Conservation (phyloP, 768 basidiomycete species). For the Naganishia randhawae region DNA sequence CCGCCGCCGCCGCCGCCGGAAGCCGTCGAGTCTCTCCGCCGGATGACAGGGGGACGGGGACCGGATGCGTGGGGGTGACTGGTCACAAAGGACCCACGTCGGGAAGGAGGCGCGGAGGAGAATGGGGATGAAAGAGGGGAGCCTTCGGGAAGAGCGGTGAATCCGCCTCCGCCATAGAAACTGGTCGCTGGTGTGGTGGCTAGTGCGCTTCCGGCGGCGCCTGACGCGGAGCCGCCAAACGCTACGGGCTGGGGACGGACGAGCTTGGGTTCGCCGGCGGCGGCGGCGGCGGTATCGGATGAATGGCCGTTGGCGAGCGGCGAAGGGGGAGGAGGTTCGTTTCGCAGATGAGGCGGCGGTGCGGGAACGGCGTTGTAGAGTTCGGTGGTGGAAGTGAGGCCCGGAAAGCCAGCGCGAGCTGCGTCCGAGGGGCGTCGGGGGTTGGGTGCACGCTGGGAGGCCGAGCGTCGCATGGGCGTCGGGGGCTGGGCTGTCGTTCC, state of each 20-base stretch:
- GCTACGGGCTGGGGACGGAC: background rate
- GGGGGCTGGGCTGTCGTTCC: background rate
- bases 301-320: background rate
- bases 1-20: slow-evolving; percentile 31
- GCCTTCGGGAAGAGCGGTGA: slow-evolving; percentile 22
- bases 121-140: slow-evolving; percentile 19
- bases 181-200: background rate
- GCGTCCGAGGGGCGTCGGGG: slow-evolving; percentile 3
- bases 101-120: slow-evolving; percentile 2
- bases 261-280: background rate
- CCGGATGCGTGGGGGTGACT: slow-evolving; percentile 13
- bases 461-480: background rate
- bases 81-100: slow-evolving; percentile 6
- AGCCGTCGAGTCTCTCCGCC: slow-evolving; percentile 28
- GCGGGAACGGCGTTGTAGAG: slow-evolving; percentile 6
- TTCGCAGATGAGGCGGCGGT: background rate
- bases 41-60: slow-evolving; percentile 16
- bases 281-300: background rate
- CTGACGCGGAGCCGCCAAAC: background rate
- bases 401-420: background rate
- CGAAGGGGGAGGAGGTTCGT: background rate
- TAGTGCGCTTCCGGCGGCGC: background rate
- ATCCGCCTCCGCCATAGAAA: slow-evolving; percentile 11
- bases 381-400: background rate
- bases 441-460: slow-evolving; percentile 4